Base-by-base conservation (phyloP, 345 rosid genomes). In the Alliaria petiolata region DNA sequence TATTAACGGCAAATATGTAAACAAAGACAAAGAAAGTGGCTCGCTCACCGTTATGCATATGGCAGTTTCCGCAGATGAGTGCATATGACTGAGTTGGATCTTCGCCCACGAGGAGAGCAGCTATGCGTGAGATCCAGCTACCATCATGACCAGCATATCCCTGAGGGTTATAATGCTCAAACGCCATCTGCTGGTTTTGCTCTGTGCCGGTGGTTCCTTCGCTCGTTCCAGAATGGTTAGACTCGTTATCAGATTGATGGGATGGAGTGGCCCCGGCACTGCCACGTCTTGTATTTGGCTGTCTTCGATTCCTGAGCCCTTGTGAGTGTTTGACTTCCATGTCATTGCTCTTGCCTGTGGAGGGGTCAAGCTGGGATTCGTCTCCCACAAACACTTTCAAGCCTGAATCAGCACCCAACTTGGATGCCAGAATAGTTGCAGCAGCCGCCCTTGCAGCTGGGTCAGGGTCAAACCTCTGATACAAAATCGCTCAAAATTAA, bases 391-490 rank as follows among this genome's bases (percentile, higher is more conserved):
- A 79, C 65, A 90, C 80, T 74, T 84, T 93, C 84, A 93, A 80
- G 59, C 97, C 97, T 36, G 97, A 89, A 63, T 93, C 98, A 31
- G 93, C 85, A 51, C 98, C 98, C 80, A 93, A 72, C 76, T 91
- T 93, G 2, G 98, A 93, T 75, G 98, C 98, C 60, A 93, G 83
- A 66, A 93, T 86, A 75, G 89, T 81, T 56, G 98, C 98, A 68
- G 98, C 98, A 43, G 98, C 98, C 42, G 97, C 97, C 83, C 91
- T 91, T 26, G 96, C 96, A 42, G 98, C 96, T 51, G 98, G 98
- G 77, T 93, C 98, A 47, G 96, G 86, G 76, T 91, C 97, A 70
- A 87, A 93, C 73, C 88, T 88, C 98, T 93, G 86, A 74, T 71
- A 63, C 66, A 62, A 46, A 61, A 69, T n/a, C 25, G 31, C 13